phyloP scores from a whole-genome alignment of 306 rosid genomes.

The Inga leiocalycina region DNA sequence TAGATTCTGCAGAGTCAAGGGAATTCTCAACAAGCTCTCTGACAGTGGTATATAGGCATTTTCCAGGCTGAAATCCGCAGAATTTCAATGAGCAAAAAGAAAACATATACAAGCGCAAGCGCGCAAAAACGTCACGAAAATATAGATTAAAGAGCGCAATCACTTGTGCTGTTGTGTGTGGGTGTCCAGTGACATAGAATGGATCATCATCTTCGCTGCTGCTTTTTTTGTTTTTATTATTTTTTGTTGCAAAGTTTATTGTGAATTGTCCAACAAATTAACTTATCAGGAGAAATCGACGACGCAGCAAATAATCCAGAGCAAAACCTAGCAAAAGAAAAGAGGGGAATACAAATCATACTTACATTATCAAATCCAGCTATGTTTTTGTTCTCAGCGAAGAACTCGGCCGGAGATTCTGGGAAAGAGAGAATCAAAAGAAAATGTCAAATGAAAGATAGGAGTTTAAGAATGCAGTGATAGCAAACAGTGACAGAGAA shows the following conservation, averaged over 20 bases:
- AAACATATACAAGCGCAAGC: not conserved
- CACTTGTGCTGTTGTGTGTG: not conserved
- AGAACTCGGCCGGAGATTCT: conserved; percentile 98
- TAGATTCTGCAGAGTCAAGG: conserved; percentile 91
- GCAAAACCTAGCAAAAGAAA: not conserved
- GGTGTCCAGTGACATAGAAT: not conserved
- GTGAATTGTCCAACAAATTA: not conserved
- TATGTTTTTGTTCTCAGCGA: conserved; percentile 93
- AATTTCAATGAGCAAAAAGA: conserved; percentile 10
- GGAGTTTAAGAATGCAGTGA: not conserved
- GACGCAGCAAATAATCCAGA: not conserved
- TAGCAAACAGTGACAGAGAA: not conserved
- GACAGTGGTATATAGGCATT: conserved; percentile 84
- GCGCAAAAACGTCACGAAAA: not conserved
- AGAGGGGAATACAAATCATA: not conserved
- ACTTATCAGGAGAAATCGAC: not conserved
- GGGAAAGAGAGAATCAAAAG: conserved; percentile 18
- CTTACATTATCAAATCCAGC: conserved; percentile 94
- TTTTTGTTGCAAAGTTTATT: not conserved
- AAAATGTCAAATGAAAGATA: not conserved
- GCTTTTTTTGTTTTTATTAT: not conserved
- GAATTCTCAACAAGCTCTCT: conserved; percentile 93
- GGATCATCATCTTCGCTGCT: not conserved
- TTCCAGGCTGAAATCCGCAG: conserved; percentile 78
- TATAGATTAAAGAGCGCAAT: not conserved